phyloP scores from a whole-genome alignment of 495 filamentous ascomycete species.

The Parachaetomium inaequale region DNA sequence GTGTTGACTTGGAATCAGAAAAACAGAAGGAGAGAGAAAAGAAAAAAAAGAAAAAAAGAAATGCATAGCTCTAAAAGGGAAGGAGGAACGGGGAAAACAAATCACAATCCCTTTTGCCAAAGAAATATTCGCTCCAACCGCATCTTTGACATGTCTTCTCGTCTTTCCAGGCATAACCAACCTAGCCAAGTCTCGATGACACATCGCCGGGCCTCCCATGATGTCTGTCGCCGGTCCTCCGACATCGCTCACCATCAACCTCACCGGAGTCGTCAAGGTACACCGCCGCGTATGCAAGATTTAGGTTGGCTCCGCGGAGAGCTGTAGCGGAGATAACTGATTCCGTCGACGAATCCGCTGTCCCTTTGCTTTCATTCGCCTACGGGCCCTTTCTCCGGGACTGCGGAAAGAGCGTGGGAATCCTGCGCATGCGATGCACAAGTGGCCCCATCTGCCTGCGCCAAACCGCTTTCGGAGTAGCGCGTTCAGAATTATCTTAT shows the following conservation, averaged over 20 bases:
- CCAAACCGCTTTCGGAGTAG: slow-evolving; percentile 18
- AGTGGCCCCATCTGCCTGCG: not conserved
- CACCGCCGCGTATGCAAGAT: not conserved
- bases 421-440: not conserved
- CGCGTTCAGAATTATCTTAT: slow-evolving; percentile 33
- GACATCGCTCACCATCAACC: not conserved
- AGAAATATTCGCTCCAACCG: no score
- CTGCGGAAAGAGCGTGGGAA: not conserved
- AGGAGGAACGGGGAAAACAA: no score
- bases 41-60: no score
- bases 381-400: not conserved
- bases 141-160: no score
- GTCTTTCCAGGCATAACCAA: no score
- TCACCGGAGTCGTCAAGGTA: not conserved
- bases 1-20: no score
- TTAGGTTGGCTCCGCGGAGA: not conserved
- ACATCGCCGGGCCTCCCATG: no score
- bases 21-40: no score
- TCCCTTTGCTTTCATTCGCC: not conserved
- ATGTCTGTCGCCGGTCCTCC: not conserved
- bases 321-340: not conserved
- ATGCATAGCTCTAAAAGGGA: no score
- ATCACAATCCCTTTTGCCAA: no score
- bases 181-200: no score
- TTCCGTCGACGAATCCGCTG: not conserved